Evolutionary conservation across 192 early-diverging fungal species (phyloP).

Genomic region (Chytriomyces confervae): DNA sequence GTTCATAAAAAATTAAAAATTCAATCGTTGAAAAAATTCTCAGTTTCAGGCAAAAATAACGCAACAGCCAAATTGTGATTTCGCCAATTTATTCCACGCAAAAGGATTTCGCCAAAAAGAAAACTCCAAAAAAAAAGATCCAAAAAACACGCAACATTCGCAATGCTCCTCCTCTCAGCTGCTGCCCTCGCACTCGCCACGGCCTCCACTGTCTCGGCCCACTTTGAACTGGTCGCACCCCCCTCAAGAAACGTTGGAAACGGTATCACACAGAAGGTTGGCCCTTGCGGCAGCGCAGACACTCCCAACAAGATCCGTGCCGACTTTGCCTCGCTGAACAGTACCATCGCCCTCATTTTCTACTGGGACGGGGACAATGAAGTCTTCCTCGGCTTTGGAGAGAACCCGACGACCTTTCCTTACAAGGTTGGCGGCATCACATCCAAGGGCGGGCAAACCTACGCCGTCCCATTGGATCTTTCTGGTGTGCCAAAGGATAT

Average conservation of each 20-base stretch:
- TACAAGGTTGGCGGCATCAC: slow-evolving; percentile 27
- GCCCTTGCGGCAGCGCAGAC: too few species aligned
- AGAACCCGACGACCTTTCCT: slow-evolving; percentile 33
- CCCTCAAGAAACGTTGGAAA: too few species aligned
- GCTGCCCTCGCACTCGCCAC: background rate
- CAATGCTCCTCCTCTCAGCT: background rate
- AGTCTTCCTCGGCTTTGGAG: slow-evolving; percentile 25
- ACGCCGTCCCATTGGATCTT: slow-evolving; percentile 21
- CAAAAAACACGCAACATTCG: background rate
- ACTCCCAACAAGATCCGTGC: background rate
- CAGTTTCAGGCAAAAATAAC: too few species aligned
- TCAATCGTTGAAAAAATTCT: too few species aligned
- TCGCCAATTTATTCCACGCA: too few species aligned
- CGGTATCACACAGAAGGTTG: too few species aligned
- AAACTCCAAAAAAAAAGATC: too few species aligned
- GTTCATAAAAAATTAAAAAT: too few species aligned
- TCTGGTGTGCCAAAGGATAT: slow-evolving; percentile 10
- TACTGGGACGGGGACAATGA: slow-evolving; percentile 37
- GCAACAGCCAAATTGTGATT: too few species aligned
- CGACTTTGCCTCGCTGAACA: background rate
- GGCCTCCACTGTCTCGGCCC: too few species aligned
- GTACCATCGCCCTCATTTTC: background rate
- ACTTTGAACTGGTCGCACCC: too few species aligned
- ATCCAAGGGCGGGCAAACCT: slow-evolving; percentile 13
- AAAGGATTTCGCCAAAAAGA: too few species aligned